Percentiles rank a stretch among this genome's conserved stretches.
Conservation (phyloP, 441 rosid genomes). For the Syzygium syzygioides region DNA sequence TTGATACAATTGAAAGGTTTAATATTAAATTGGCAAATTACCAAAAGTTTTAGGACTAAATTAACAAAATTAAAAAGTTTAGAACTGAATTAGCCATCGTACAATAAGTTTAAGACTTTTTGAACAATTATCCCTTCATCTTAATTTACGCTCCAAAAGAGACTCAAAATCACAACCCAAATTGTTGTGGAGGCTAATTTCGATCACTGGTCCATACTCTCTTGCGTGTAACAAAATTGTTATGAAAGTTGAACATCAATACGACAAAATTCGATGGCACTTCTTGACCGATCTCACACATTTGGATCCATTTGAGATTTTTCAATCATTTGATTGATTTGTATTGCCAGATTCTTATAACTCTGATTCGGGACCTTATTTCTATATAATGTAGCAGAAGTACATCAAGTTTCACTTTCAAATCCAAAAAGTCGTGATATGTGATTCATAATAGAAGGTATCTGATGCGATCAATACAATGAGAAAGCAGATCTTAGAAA, state of each 20-base stretch:
- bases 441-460: background rate
- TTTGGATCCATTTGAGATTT: background rate
- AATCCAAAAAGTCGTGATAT: background rate
- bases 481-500: background rate
- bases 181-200: background rate
- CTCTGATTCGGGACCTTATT: rapidly evolving
- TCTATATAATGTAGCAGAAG: background rate
- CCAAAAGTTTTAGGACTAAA: too few species aligned
- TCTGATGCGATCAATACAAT: background rate
- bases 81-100: too few species aligned
- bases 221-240: background rate
- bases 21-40: too few species aligned
- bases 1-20: too few species aligned
- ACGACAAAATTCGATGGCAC: background rate
- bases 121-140: background rate
- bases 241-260: background rate
- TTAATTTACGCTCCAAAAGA: background rate
- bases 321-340: background rate
- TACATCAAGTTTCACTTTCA: background rate
- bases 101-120: too few species aligned
- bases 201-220: background rate
- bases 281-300: rapidly evolving
- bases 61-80: too few species aligned
- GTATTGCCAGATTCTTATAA: rapidly evolving
- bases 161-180: background rate